Evolutionary conservation across 345 rosid species (phyloP).

Genomic region (Crucihimalaya himalaica): DNA sequence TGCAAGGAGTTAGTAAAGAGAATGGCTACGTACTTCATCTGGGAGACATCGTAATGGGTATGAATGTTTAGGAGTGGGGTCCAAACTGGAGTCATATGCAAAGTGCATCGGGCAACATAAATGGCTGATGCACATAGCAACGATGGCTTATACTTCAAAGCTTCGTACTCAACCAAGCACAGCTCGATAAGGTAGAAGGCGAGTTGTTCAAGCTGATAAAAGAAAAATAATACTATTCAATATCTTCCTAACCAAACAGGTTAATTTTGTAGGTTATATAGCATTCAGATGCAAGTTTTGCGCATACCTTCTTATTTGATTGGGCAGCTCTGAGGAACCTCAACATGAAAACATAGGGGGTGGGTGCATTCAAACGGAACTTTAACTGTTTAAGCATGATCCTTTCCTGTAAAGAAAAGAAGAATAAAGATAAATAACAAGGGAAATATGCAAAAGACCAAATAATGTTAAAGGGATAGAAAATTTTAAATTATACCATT

Average conservation of each 20-base stretch:
- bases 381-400: slow-evolving; percentile 68
- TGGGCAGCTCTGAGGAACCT: slow-evolving; percentile 95
- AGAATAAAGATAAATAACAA: not conserved
- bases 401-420: slow-evolving; percentile 61
- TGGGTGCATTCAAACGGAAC: slow-evolving; percentile 83
- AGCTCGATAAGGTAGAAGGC: slow-evolving; percentile 86
- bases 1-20: slow-evolving; percentile 8
- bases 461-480: not conserved
- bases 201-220: slow-evolving; percentile 73
- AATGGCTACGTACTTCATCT: slow-evolving; percentile 58
- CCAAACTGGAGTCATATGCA: slow-evolving; percentile 72
- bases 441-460: not conserved
- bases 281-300: slow-evolving; percentile 7
- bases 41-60: slow-evolving; percentile 58
- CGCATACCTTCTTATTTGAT: slow-evolving; percentile 64
- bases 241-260: slow-evolving; percentile 5
- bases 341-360: slow-evolving; percentile 91
- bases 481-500: slow-evolving; percentile 52
- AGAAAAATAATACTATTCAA: not conserved
- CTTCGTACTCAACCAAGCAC: slow-evolving; percentile 79
- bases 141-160: slow-evolving; percentile 74
- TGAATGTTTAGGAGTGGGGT: slow-evolving; percentile 66
- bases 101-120: slow-evolving; percentile 74
- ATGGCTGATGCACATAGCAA: slow-evolving; percentile 90
- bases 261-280: not conserved